These are phyloP conservation scores for Podaxis sp. DNA, from an alignment of 768 basidiomycete genomes.

Conservation along the genomic window DNA sequence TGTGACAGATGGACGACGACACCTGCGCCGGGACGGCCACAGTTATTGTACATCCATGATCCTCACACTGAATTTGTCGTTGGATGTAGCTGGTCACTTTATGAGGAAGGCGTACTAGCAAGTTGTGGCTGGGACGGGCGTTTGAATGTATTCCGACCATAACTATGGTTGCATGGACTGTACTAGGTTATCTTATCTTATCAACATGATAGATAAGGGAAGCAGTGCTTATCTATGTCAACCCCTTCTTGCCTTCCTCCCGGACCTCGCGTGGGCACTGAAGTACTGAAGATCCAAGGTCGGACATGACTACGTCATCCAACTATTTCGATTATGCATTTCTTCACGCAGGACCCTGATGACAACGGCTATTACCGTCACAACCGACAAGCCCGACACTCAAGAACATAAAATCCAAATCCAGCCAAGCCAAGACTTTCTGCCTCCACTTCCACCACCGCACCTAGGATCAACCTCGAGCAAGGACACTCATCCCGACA, in stretches of 20 bases:
- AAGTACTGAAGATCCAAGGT: neutral
- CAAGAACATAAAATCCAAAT: neutral
- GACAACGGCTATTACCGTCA: neutral
- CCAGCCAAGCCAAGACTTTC: neutral
- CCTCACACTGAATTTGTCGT: slow-evolving; percentile 94
- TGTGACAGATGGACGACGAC: slow-evolving; percentile 67
- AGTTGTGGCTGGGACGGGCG: slow-evolving; percentile 92
- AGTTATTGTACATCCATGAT: slow-evolving; percentile 71
- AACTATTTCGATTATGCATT: neutral
- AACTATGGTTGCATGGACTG: slow-evolving; percentile 8
- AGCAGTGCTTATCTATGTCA: too few relatives aligned
- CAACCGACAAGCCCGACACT: neutral
- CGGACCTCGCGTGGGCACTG: neutral
- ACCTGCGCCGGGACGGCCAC: slow-evolving; percentile 42
- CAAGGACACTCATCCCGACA: neutral
- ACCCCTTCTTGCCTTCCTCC: too few relatives aligned
- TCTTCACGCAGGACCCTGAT: neutral
- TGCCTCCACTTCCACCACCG: neutral
- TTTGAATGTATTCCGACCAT: slow-evolving; percentile 69
- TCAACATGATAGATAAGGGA: neutral
- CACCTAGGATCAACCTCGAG: neutral
- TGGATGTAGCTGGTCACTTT: slow-evolving; percentile 89
- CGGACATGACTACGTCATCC: neutral
- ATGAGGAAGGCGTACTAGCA: slow-evolving; percentile 80
- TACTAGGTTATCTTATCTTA: slow-evolving; percentile 1